Evolutionary conservation across 2,329 filamentous ascomycete species (phyloP).

Genomic region (Phialophora verrucosa): DNA sequence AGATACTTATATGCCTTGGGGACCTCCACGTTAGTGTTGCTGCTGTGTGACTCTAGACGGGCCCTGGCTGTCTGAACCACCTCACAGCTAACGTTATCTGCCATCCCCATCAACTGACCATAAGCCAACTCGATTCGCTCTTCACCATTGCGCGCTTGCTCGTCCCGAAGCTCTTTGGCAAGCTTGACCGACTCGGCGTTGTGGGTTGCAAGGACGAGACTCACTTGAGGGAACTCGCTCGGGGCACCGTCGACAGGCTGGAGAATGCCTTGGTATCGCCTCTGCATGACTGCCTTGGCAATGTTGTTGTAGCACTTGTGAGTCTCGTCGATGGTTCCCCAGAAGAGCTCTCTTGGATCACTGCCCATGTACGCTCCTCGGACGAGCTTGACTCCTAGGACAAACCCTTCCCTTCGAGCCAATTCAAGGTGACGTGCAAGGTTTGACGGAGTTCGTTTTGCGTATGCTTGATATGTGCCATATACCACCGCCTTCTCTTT

Average conservation of each 20-base stretch:
- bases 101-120: constrained; percentile 66
- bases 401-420: constrained; percentile 66
- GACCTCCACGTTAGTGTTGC: constrained; percentile 43
- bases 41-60: constrained; percentile 46
- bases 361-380: constrained; percentile 74
- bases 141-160: constrained; percentile 50
- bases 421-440: constrained; percentile 65
- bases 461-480: constrained; percentile 79
- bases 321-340: constrained; percentile 73
- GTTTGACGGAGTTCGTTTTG: constrained; percentile 65
- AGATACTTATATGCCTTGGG: constrained; percentile 62
- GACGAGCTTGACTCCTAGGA: constrained; percentile 75
- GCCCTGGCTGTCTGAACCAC: constrained; percentile 54
- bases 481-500: constrained; percentile 73
- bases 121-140: constrained; percentile 58
- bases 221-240: constrained; percentile 60
- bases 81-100: constrained; percentile 64
- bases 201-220: constrained; percentile 80
- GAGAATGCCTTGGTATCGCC: constrained; percentile 65
- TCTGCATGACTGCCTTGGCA: constrained; percentile 68
- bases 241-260: constrained; percentile 49
- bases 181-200: constrained; percentile 72
- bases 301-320: constrained; percentile 75
- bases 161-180: constrained; percentile 57
- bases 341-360: constrained; percentile 72